Evolutionary conservation across 306 rosid genomes (phyloP), one percentile per base, ranked within the genome.

Genomic region (Mimosa pudica): DNA sequence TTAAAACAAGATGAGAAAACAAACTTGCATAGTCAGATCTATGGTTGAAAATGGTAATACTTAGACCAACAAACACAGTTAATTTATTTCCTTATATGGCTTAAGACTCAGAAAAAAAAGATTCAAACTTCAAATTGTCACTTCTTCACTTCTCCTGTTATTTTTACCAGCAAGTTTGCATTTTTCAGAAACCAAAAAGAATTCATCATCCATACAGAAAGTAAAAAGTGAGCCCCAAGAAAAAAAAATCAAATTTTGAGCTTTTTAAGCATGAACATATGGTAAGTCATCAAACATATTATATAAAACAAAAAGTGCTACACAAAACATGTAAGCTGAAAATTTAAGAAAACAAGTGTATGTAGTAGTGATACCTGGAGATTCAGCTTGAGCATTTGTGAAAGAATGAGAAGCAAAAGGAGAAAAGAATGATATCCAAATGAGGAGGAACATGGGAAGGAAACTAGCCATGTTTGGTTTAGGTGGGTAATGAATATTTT

Each of bases 301-400:
- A 4, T 33, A 51, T 36, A 35, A 55, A 46, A 52, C 70, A 82
- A 12, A 63, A 3, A 46, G 69, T 24, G 17, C n/a, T 78, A 69
- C 42, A 71, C n/a, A 76, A 77, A 79, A 80, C 35, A 60, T 2
- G n/a, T 13, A 11, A 32, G 77, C 5, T 49, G 14, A 44, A 72
- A 79, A 20, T 69, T 10, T 24, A 58, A 75, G 54, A 14, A 24
- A 2, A 49, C 49, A 54, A 62, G 77, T 10, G 54, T 3, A 38
- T 7, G 64, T 73, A 70, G 38, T 45, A 47, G 35, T 58, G 79
- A 68, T 87, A 93, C 98, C 98, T 83, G 96, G 90, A 83, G 98
- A 80, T 86, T 90, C 70, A 86, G 93, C 92, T 83, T 91, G 88
- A 81, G 85, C 84, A 79, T 79, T 82, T 48, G 85, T 57, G 68